Base-by-base conservation (phyloP, 2,329 filamentous ascomycete genomes). In the Fusarium sp. region DNA sequence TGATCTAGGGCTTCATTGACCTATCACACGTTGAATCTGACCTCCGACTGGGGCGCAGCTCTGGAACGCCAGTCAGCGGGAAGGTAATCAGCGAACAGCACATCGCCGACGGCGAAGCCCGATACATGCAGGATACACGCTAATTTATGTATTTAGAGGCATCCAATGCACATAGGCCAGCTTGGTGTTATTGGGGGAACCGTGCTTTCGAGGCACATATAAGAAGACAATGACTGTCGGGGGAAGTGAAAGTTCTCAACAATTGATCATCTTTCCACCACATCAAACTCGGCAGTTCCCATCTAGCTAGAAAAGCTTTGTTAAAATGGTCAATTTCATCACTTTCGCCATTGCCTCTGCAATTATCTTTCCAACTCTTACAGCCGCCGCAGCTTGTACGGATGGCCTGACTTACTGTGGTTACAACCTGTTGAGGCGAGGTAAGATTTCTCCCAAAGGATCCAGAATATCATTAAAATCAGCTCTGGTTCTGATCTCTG, bases 321-420 rank as follows among this genome's bases (percentile, higher is more conserved):
- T 16, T 20, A 50, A 27, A 27, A 62, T 50, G 59, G 43, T 50
- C 16, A 62, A 50, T 4, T 20, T 16, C 11, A 50, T 37, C 16
- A 13, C 59, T 2, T 1, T 50, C 29, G 22, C 5, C 11, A 37
- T 62, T 31, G 59, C 13, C 6, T 24, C 9, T 7, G 24, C 59
- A 45, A 11, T 31, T 31, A 6, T 37, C 29, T 31, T 50, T 6
- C 59, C 59, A 10, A 37, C 22, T 24, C 59, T 62, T 20, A 14
- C 59, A 11, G 27, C 16, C 2, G 59, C 59, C 20, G 43, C 59
- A 31, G 43, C 58, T 1, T 61, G 58, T 35, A 61, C 58, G 1
- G 41, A 45, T 9, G 59, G 59, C 29, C 59, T 62, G 5, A 20
- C 33, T 20, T 62, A 62, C 59, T 62, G 59, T 4, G 59, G 59